Conservation (phyloP, 805 yeast species). For the Brettanomyces nanus region DNA sequence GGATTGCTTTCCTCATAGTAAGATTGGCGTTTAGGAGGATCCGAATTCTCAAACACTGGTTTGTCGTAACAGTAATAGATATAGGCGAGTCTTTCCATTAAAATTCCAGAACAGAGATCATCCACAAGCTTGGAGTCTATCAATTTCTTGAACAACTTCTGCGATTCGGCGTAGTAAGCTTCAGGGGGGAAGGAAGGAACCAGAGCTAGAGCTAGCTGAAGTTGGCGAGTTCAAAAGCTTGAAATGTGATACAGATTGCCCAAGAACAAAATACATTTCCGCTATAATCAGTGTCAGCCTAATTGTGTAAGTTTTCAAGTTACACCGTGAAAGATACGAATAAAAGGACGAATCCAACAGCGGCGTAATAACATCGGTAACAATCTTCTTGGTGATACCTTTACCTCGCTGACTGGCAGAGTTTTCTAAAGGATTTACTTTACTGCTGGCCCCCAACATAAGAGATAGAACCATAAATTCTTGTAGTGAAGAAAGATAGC, state of each 20-base stretch:
- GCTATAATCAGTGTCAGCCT: constrained; percentile 59
- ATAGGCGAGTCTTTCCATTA: constrained; percentile 31
- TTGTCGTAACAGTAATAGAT: constrained; percentile 22
- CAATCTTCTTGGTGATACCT: constrained; percentile 35
- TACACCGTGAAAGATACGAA: constrained; percentile 65
- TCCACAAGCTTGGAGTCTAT: constrained; percentile 37
- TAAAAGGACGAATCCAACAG: constrained; percentile 65
- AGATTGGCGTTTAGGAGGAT: constrained; percentile 7
- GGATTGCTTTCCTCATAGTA: constrained; percentile 31
- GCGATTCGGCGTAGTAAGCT: constrained; percentile 38
- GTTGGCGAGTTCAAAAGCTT: background rate
- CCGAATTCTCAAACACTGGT: constrained; percentile 4
- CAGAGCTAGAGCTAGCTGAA: no score
- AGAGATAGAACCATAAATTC: constrained; percentile 78
- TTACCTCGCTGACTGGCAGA: constrained; percentile 20
- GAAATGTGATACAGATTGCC: constrained; percentile 25
- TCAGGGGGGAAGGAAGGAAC: constrained; percentile 18
- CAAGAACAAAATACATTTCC: constrained; percentile 50
- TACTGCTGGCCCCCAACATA: constrained; percentile 47
- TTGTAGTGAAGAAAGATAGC: constrained; percentile 72
- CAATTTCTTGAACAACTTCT: constrained; percentile 35
- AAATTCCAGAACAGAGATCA: constrained; percentile 32
- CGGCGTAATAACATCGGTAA: constrained; percentile 49
- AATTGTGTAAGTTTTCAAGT: constrained; percentile 60
- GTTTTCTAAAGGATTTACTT: constrained; percentile 33